Base-by-base conservation (phyloP, 2,329 filamentous ascomycete genomes). In the Cercospora sp. region DNA sequence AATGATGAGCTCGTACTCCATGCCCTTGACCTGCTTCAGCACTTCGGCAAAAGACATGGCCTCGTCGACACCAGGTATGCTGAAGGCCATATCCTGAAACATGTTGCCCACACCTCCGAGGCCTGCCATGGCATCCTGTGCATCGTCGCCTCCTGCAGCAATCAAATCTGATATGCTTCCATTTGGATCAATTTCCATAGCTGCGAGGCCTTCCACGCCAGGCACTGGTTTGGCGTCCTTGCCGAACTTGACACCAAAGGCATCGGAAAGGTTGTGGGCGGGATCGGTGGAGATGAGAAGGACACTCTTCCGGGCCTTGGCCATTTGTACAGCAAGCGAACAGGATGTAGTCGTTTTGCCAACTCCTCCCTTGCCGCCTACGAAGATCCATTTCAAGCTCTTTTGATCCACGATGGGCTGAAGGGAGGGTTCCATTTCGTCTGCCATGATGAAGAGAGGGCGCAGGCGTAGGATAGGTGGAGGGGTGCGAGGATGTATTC, bases 1-100 rank as follows among this genome's bases (percentile, higher is more conserved):
- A 81, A 99, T 92, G 83, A 99, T 98, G 77, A 94, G 93, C 81
- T 98, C 95, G 87, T 99, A 99, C 60, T 93, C 97, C 79, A 98
- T 91, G 48, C 93, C 97, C 84, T 98, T 98, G 84, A 99, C 95
- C 82, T 99, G 95, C 83, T 99, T 99, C 77, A 99, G 87, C 72
- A 99, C 95, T 84, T 99, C 95, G 79, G 95, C 95, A 79, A 99
- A 99, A 66, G 94, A 97, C 95, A 99, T 99, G 80, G 95, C 95
- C 82, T 99, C 95, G 79, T 99, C 95, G 71, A 99, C 97, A 82
- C 95, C 95, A 18, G 95, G 95, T 71, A 99, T 99, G 73, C 92
- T 94, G 81, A 98, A 97, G 0, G 95, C 95, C 73, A 99, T 85
- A 81, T 99, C 95, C 82, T 99, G 95, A 91, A 98, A 97, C 94